Percentiles rank a stretch among this genome's conserved stretches.
Conservation (phyloP, 345 rosid species). For the Euphorbia pulcherrima region DNA sequence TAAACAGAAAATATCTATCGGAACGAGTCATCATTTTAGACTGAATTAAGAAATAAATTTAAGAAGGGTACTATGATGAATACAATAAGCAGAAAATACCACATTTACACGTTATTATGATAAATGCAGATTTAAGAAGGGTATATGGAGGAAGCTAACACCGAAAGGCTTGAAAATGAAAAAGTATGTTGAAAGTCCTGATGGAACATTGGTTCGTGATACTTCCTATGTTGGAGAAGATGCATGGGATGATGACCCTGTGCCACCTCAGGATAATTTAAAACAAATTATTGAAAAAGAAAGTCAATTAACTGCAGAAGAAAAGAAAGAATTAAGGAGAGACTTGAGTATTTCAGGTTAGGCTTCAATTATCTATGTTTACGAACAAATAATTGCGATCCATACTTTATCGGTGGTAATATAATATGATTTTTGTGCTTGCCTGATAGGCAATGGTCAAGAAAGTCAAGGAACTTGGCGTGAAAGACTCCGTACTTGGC, state of each 20-base stretch:
- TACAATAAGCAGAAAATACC: background rate
- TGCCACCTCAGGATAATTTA: conserved; percentile 46
- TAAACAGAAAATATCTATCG: background rate
- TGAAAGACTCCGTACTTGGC: conserved; percentile 70
- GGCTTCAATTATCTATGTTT: conserved; percentile 21
- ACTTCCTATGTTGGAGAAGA: conserved; percentile 83
- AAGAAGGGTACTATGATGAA: too few species aligned
- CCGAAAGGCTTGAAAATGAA: conserved; percentile 88
- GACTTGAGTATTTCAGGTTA: conserved; percentile 67
- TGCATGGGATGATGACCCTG: conserved; percentile 79
- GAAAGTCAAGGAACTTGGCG: conserved; percentile 57
- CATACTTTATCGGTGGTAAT: background rate
- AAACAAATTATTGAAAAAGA: conserved; percentile 54
- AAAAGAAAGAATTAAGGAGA: conserved; percentile 59
- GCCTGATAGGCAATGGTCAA: conserved; percentile 42
- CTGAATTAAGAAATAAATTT: background rate
- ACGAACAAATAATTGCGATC: conserved; percentile 9
- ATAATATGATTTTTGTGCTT: conserved; percentile 17
- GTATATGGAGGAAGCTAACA: conserved; percentile 75
- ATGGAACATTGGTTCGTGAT: conserved; percentile 77
- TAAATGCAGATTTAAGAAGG: conserved; percentile 68
- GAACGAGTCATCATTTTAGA: background rate
- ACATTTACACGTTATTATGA: background rate
- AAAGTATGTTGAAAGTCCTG: conserved; percentile 67
- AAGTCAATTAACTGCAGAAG: conserved; percentile 48